These are phyloP conservation scores for Quercus glauca DNA, from an alignment of 306 rosid species.

Conservation along the genomic window DNA sequence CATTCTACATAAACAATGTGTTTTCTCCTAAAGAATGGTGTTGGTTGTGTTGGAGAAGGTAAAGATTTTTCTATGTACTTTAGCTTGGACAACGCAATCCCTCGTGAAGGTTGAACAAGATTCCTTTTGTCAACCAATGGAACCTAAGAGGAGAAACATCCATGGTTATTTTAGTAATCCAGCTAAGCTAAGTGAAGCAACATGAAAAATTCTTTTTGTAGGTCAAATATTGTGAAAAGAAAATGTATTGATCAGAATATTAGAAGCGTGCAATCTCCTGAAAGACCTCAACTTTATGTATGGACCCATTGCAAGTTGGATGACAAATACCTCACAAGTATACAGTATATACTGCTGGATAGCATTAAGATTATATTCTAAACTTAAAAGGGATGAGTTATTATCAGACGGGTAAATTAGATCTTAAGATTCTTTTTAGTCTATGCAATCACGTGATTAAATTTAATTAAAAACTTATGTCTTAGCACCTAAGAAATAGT, in stretches of 20 bases:
- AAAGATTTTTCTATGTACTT: slow-evolving; percentile 18
- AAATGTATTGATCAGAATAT: slow-evolving; percentile 13
- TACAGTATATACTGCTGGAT: slow-evolving; percentile 12
- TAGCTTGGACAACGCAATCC: slow-evolving; percentile 37
- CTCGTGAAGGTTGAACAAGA: slow-evolving; percentile 34
- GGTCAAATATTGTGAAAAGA: neutral
- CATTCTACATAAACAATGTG: slow-evolving; percentile 14
- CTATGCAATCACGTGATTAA: no score
- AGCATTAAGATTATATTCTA: slow-evolving; percentile 7
- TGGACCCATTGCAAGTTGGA: slow-evolving; percentile 10
- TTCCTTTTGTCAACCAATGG: slow-evolving; percentile 37
- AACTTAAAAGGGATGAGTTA: neutral
- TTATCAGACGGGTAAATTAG: no score
- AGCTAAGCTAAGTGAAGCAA: neutral
- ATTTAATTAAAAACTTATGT: no score
- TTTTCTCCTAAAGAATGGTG: slow-evolving; percentile 36
- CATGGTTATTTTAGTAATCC: neutral
- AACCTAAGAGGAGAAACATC: slow-evolving; percentile 13
- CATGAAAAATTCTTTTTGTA: neutral
- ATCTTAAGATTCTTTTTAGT: no score
- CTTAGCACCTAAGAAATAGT: no score
- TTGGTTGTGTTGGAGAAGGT: slow-evolving; percentile 38
- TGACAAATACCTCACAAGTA: slow-evolving; percentile 14
- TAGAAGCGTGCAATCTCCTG: slow-evolving; percentile 16
- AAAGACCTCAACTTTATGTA: slow-evolving; percentile 8